A percentile compares a stretch with the other conserved stretches of the same genome.
These are phyloP conservation scores for Mycena filopes DNA, from an alignment of 768 basidiomycete species.

Conservation along the genomic window DNA sequence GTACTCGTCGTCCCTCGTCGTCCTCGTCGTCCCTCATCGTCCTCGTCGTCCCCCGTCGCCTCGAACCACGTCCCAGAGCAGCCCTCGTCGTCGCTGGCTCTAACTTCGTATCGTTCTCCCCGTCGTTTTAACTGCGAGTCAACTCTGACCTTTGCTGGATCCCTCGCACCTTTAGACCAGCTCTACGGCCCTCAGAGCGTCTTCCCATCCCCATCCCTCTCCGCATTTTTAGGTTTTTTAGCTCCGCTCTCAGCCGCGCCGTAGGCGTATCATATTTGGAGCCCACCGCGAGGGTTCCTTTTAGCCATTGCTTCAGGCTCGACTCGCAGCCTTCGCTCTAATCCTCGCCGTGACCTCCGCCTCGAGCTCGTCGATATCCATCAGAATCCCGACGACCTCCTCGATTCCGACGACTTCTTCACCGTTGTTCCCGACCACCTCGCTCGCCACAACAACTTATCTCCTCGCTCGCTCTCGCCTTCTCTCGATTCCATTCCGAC, in stretches of 20 bases:
- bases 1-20: neutral
- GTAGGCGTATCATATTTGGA: no score
- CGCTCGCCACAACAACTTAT: conserved; percentile 9
- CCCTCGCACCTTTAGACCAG: neutral
- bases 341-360: no score
- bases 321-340: no score
- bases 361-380: no score
- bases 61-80: neutral
- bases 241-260: no score
- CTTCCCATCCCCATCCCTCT: neutral
- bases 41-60: neutral
- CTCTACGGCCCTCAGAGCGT: neutral
- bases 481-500: no score
- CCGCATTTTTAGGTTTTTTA: neutral
- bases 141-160: neutral
- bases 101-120: neutral
- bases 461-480: neutral
- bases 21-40: neutral
- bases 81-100: neutral
- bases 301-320: neutral
- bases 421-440: conserved; percentile 6
- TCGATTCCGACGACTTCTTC: conserved; percentile 19
- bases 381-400: conserved; percentile 12
- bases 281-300: no score
- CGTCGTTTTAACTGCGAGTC: neutral